Conservation (phyloP, 2,329 filamentous ascomycete genomes). For the Sclerotinia borealis region DNA sequence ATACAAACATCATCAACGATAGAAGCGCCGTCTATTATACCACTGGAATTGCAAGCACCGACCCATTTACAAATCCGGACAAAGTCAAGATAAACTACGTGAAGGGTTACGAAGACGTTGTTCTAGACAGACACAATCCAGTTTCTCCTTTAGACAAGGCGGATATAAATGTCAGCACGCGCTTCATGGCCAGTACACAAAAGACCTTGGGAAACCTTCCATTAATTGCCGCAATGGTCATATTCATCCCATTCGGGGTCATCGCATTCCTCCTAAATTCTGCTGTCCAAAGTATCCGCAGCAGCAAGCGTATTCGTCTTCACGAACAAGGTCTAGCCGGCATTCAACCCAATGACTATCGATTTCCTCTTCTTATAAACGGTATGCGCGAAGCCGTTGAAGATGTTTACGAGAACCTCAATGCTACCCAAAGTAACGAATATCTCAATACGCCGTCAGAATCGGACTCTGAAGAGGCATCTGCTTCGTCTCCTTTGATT, state of each 20-base stretch:
- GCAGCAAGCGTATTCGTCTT: constrained; percentile 65
- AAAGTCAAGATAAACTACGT: constrained; percentile 68
- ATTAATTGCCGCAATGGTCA: constrained; percentile 54
- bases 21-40: constrained; percentile 78
- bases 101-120: constrained; percentile 64
- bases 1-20: constrained; percentile 85
- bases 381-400: constrained; percentile 72
- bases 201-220: constrained; percentile 44
- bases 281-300: constrained; percentile 68
- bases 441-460: constrained; percentile 58
- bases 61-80: constrained; percentile 67
- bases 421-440: constrained; percentile 47
- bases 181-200: constrained; percentile 30
- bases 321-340: constrained; percentile 68
- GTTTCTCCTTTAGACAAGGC: constrained; percentile 42
- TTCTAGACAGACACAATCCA: constrained; percentile 64
- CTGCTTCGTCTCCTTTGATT: constrained; percentile 18
- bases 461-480: constrained; percentile 37
- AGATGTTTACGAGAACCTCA: constrained; percentile 38
- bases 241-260: constrained; percentile 70
- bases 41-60: constrained; percentile 66
- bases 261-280: constrained; percentile 70
- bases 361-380: constrained; percentile 69
- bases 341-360: constrained; percentile 63
- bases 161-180: constrained; percentile 22